These are phyloP conservation scores for Salix arbutifolia DNA, from an alignment of 345 rosid genomes.

Conservation along the genomic window DNA sequence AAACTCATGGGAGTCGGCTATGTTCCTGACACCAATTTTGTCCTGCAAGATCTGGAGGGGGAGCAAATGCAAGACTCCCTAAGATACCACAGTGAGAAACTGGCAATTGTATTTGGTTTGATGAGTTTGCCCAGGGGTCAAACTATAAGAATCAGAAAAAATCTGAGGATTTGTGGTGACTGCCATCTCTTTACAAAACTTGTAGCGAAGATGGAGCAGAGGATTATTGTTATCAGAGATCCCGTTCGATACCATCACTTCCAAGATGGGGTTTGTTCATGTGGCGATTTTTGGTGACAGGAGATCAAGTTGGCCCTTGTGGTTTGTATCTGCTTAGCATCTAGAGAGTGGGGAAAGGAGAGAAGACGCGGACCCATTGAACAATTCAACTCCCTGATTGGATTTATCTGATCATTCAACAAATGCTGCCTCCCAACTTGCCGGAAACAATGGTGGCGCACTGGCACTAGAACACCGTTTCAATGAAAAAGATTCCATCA, in stretches of 20 bases:
- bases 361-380: no score
- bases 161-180: constrained; percentile 63
- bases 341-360: neutral
- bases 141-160: constrained; percentile 58
- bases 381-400: no score
- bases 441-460: no score
- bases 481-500: no score
- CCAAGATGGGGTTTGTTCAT: constrained; percentile 52
- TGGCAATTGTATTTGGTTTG: constrained; percentile 53
- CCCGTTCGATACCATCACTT: constrained; percentile 69
- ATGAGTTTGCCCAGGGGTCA: constrained; percentile 28
- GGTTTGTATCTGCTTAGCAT: neutral
- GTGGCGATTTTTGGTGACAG: constrained; percentile 63
- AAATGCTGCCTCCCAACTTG: no score
- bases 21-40: constrained; percentile 60
- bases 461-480: no score
- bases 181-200: constrained; percentile 65
- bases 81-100: constrained; percentile 60
- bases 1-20: constrained; percentile 48
- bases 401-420: no score
- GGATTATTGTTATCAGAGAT: constrained; percentile 54
- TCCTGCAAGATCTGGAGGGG: constrained; percentile 63
- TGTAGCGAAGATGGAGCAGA: constrained; percentile 44
- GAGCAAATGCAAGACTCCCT: constrained; percentile 66
- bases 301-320: neutral